Base-by-base conservation (phyloP, 164 flowering plant genomes). In the Cinnamomum chago region DNA sequence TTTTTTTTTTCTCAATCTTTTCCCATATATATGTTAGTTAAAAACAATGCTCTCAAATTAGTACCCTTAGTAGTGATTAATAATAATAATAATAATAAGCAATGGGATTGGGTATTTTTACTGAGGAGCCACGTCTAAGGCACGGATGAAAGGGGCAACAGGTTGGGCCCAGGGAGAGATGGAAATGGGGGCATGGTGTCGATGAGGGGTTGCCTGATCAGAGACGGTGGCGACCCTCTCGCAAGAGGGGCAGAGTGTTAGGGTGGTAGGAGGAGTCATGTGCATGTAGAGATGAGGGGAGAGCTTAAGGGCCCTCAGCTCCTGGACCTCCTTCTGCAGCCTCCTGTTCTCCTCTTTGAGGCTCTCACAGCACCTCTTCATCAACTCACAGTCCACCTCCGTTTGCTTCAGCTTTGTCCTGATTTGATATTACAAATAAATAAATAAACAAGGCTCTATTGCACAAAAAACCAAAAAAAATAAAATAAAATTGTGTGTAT, bases 401-500 rank as follows among this genome's bases (percentile, higher is more conserved):
- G 84, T 84, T 50, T 84, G 86, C 79, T 84, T 84, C 79, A 84
- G 58, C 74, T 84, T 84, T 3, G 86, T 84, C 80, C 86, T 81
- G 77, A 15, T 64, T 24, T 14, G 5, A 2, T 64, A n/a, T 64
- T 64, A 23, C 20, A 64, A 7, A 55, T 1, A 55, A 20, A 55
- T 5, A 15, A 55, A 55, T 7, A 40, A 55, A 55, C 0, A 40
- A 40, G 11, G 47, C 47, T 1, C 47, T 40, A 40, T 40, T 35
- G 47, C 0, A 35, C 6, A 4, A 33, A 0, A 24, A 5, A 0
- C 33, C 33, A 33, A 5, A 25, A 25, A 25, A 25, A 27, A 3
- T 3, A 3, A 3, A 30, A 30, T 3, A 30, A 30, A 28, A 28
- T 28, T 28, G 4, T 28, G 3, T 28, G 4, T 3, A 28, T 0